Base-by-base conservation (phyloP, 1,139 yeast genomes). In the Yamadazyma trypodendri region DNA sequence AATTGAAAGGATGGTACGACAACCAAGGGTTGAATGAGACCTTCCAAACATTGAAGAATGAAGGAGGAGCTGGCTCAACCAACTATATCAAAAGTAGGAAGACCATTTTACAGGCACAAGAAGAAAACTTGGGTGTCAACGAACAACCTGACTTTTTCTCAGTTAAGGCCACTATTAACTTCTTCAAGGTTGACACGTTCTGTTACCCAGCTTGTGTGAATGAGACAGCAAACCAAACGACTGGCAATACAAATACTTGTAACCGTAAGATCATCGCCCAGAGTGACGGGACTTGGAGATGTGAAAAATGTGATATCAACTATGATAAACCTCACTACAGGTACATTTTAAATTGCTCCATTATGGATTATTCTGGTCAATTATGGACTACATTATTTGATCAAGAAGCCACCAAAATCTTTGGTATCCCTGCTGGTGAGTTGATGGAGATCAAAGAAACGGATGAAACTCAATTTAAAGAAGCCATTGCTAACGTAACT, bases 1-100 rank as follows among this genome's bases (percentile, higher is more conserved):
- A 78, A 38, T 74, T 94, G 50, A 87, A 88, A 60, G 97, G 98
- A 4, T 94, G 99, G 99, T 94, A 81, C 55, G 96, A 88, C 54
- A 77, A 82, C 35, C 80, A 78, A 50, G 97, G 96, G 35, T 71
- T 72, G 31, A 65, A 69, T 42, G 81, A 78, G 45, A 65, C 61
- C 29, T 88, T 84, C 66, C 77, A 79, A 50, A 66, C 80, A n/a
- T 63, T 85, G 58, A 81, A 78, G 54, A 46, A 51, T 3, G 77
- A 72, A 40, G 44, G 51, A 12, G 49, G 52, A 4, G 33, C 54
- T 7, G 42, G 55, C 6, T 35, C 58, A 11, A 29, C 56, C 20
- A 75, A 68, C 41, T 49, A 51, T 56, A 55, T 71, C 15, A 60
- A 61, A 34, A 68, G 76, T 35, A 79, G 95, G 52, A 82, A 81